These are phyloP conservation scores for Diaporthe humulicola DNA, from an alignment of 2,329 filamentous ascomycete species.

Conservation along the genomic window DNA sequence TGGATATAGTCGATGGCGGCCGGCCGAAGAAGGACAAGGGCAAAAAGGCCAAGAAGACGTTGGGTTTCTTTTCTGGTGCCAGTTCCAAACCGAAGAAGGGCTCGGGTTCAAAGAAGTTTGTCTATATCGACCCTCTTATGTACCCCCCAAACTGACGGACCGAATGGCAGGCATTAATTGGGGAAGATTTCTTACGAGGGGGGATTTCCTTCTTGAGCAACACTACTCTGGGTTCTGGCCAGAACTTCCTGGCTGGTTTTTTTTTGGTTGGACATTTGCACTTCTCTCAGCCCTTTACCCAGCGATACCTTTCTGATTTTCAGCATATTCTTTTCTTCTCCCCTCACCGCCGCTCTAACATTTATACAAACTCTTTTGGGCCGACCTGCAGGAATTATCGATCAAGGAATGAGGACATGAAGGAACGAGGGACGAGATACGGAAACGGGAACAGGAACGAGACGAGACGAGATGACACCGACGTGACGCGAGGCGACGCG, in stretches of 20 bases:
- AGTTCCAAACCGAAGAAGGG: slow-evolving; percentile 46
- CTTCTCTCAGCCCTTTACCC: slow-evolving; percentile 5
- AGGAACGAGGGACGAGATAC: slow-evolving; percentile 1
- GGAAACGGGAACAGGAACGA: not conserved
- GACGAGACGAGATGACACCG: not conserved
- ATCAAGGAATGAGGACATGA: slow-evolving; percentile 2
- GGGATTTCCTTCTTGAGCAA: slow-evolving; percentile 19
- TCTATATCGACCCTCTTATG: slow-evolving; percentile 15
- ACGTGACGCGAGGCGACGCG: not conserved
- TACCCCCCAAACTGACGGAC: slow-evolving; percentile 12
- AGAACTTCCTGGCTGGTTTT: not conserved
- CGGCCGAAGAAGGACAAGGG: slow-evolving; percentile 49
- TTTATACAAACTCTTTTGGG: not conserved
- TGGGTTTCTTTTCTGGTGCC: slow-evolving; percentile 39
- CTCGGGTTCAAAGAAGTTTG: slow-evolving; percentile 49
- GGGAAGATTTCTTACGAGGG: not conserved
- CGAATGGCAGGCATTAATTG: slow-evolving; percentile 1
- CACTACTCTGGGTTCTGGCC: slow-evolving; percentile 4
- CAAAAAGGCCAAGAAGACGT: slow-evolving; percentile 26
- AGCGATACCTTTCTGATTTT: slow-evolving; percentile 26
- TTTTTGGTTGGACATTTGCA: not conserved
- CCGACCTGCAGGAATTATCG: not conserved
- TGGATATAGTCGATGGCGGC: slow-evolving; percentile 47
- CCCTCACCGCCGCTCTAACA: not conserved
- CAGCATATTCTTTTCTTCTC: not conserved